Evolutionary conservation across 495 filamentous ascomycete species (phyloP).

Genomic region (Penicillium paxilli): DNA sequence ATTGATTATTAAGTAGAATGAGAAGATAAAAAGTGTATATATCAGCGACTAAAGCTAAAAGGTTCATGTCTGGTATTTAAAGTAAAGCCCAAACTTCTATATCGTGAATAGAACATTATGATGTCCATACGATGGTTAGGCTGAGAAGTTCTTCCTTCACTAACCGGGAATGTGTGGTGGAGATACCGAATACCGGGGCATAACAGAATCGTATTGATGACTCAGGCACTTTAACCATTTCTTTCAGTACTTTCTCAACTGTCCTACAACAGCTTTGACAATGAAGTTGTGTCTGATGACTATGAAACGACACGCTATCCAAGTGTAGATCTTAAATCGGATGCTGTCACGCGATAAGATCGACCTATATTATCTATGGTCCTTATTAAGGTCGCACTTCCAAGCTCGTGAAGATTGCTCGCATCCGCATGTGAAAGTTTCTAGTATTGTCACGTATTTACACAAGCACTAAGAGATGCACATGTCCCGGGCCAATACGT

Average conservation of each 20-base stretch:
- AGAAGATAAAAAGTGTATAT: too few species aligned
- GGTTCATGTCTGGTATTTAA: not conserved
- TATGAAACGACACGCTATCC: not conserved
- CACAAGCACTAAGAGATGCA: too few species aligned
- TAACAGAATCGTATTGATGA: slow-evolving; percentile 24
- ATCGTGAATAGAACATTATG: not conserved
- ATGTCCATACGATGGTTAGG: not conserved
- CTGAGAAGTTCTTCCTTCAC: too few species aligned
- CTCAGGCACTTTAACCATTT: slow-evolving; percentile 7
- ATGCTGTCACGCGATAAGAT: not conserved
- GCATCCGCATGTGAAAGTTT: slow-evolving; percentile 27
- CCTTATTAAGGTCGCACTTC: not conserved
- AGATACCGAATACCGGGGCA: slow-evolving; percentile 33
- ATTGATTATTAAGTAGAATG: too few species aligned
- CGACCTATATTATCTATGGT: not conserved
- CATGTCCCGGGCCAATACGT: slow-evolving; percentile 33
- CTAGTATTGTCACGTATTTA: slow-evolving; percentile 26
- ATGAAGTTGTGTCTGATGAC: not conserved
- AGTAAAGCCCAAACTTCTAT: too few species aligned
- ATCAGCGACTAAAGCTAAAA: too few species aligned
- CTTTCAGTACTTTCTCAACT: not conserved
- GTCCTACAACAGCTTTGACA: not conserved
- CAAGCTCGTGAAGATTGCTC: not conserved
- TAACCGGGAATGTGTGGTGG: slow-evolving; percentile 17
- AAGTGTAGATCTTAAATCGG: not conserved